Conservation (phyloP, 768 basidiomycete species). For the Suillus brevipes region DNA sequence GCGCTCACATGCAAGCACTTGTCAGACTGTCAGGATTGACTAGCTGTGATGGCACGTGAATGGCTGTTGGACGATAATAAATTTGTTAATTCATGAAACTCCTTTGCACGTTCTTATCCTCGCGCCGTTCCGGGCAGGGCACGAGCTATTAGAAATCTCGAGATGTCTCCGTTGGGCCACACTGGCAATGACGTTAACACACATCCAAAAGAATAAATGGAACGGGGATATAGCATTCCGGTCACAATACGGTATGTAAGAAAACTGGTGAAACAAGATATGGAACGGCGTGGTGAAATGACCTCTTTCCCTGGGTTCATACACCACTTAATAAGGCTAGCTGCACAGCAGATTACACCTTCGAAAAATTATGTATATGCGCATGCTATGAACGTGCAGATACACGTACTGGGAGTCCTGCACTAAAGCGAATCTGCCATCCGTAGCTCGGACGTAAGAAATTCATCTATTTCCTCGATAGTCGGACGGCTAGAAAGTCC, state of each 20-base stretch:
- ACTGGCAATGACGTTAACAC: background rate
- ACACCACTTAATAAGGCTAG: background rate
- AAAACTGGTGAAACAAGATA: background rate
- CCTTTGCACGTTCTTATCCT: background rate
- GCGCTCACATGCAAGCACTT: too few relatives aligned
- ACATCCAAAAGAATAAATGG: background rate
- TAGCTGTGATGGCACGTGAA: too few relatives aligned
- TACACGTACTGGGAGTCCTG: background rate
- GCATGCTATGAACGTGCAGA: background rate
- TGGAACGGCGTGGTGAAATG: background rate
- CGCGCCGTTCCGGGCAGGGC: background rate
- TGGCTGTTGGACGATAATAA: background rate
- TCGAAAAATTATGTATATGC: background rate
- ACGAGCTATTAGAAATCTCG: background rate
- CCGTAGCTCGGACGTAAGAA: background rate
- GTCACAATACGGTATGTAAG: background rate
- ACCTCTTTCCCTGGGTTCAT: background rate
- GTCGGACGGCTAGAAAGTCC: slow-evolving; percentile 2
- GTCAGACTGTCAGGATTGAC: too few relatives aligned
- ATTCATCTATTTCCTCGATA: slow-evolving; percentile 5
- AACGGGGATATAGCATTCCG: background rate
- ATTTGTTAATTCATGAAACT: background rate
- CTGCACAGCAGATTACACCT: background rate
- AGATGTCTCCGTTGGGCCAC: background rate
- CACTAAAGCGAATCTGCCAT: background rate